Evolutionary conservation across 1,139 yeast species (phyloP).

Genomic region (Candida frijolesensis): DNA sequence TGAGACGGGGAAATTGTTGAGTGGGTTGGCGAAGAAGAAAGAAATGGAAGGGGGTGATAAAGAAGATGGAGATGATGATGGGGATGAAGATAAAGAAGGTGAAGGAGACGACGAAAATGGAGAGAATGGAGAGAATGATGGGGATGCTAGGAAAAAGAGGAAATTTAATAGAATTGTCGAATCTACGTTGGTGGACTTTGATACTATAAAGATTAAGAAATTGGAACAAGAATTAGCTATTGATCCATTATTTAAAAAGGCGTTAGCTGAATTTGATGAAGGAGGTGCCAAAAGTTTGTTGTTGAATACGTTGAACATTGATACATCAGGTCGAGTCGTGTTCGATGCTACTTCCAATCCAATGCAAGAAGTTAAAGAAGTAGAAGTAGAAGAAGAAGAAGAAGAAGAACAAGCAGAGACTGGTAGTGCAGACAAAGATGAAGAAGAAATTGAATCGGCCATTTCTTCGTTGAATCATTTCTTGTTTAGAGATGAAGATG

Average conservation of each 20-base stretch:
- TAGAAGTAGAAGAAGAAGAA: constrained; percentile 10
- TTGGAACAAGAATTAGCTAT: constrained; percentile 77
- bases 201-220: constrained; percentile 63
- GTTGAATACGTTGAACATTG: constrained; percentile 67
- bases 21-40: constrained; percentile 58
- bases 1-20: constrained; percentile 82
- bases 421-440: constrained; percentile 21
- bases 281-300: constrained; percentile 90
- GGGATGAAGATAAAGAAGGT: constrained; percentile 20
- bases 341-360: constrained; percentile 55
- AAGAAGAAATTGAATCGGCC: constrained; percentile 17
- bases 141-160: constrained; percentile 29
- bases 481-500: constrained; percentile 32
- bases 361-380: constrained; percentile 18
- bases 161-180: constrained; percentile 44
- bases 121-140: constrained; percentile 16
- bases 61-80: constrained; percentile 17
- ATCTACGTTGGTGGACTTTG: constrained; percentile 55
- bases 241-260: constrained; percentile 88
- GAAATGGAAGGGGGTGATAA: constrained; percentile 19
- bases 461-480: constrained; percentile 21
- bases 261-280: constrained; percentile 90
- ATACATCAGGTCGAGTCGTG: constrained; percentile 59
- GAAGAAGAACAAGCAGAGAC: constrained; percentile 17
- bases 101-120: constrained; percentile 20